Base-by-base conservation (phyloP, 2,329 filamentous ascomycete species). In the Penicillium aurantiogriseum region DNA sequence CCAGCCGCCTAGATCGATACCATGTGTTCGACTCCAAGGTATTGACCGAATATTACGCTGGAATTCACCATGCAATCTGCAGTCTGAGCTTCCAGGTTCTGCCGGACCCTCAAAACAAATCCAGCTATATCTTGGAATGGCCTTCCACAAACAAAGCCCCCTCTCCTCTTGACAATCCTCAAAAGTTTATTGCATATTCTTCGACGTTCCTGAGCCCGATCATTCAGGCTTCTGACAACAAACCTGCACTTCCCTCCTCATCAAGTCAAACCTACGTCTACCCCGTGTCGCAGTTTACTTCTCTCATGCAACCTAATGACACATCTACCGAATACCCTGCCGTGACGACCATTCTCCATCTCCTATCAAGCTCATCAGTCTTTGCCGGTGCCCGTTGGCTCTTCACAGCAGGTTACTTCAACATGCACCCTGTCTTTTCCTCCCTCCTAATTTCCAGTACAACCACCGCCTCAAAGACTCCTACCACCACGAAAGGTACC, bases 391-490 rank as follows among this genome's bases (percentile, higher is more conserved):
- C 89, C 0, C 88, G 86, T 15, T 99, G 94, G 94, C 94, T 91
- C 0, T 97, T 99, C 74, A 97, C 94, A 0, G 94, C 94, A 0
- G 94, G 94, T 51, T 99, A 99, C 78, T 99, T 99, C 79, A 99
- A 99, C 78, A 96, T 96, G 55, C 92, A 92, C 7, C 89, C 92
- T 0, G 86, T 88, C 4, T 84, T 97, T 21, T 92, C 90, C 2
- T 84, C 87, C 39, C 83, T 96, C 0, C 81, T 99, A 0, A 85
- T 99, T 33, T 80, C 83, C 7, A 92, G 91, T 0, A 83, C 86
- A 1, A 74, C 77, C 11, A 61, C 69, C n/a, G 62, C 69, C 25
- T 62, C 67, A 2, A 56, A 69, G 25, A 63, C 65, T 23, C 55
- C 68, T 6, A 69, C 69, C 10, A 71, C 71, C 19, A 77, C 73